These are phyloP conservation scores for Cercospora zeina DNA, from an alignment of 2,329 filamentous ascomycete species.

Conservation along the genomic window DNA sequence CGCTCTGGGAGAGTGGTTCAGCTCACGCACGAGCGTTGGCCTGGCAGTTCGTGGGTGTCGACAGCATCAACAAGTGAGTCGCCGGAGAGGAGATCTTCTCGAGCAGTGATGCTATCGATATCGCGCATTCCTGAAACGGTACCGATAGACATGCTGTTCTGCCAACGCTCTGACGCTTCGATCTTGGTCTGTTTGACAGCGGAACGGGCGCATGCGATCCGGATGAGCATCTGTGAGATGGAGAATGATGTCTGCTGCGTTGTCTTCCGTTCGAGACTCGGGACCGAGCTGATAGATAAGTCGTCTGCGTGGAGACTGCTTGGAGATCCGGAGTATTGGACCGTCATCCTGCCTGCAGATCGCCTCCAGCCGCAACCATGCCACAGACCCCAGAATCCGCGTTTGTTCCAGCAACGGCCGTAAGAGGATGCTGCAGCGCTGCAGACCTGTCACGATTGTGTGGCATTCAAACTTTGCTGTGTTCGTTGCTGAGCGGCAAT, in stretches of 20 bases:
- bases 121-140: not conserved
- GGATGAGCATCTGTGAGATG: slow-evolving; percentile 4
- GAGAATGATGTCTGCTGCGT: slow-evolving; percentile 5
- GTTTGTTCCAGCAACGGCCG: too few species aligned
- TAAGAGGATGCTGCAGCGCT: slow-evolving; percentile 3
- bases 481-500: not conserved
- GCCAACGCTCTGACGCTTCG: not conserved
- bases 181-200: not conserved
- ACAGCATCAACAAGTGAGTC: not conserved
- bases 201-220: slow-evolving; percentile 4
- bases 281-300: slow-evolving; percentile 11
- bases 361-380: not conserved
- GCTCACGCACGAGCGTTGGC: slow-evolving; percentile 2
- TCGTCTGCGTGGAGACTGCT: not conserved
- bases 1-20: not conserved
- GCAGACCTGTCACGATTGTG: not conserved
- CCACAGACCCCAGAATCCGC: not conserved
- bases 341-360: not conserved
- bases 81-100: not conserved
- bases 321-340: slow-evolving; percentile 14
- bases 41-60: not conserved
- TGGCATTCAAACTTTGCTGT: not conserved
- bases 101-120: not conserved
- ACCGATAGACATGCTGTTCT: not conserved
- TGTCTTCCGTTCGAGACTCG: slow-evolving; percentile 10